Evolutionary conservation across 345 rosid species (phyloP).

Genomic region (Noccaea caerulescens): DNA sequence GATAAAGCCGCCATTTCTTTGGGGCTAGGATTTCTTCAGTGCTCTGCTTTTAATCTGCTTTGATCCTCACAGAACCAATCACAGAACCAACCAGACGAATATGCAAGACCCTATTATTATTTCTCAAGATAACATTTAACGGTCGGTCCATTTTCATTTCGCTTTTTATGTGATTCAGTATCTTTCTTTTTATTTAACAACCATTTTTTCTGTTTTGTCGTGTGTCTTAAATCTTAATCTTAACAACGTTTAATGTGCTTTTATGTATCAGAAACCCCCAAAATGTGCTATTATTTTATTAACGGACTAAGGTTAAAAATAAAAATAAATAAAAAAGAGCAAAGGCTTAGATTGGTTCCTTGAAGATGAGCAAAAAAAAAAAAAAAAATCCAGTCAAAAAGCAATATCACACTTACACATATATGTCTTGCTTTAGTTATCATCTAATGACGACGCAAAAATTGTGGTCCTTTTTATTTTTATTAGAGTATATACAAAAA

Average conservation of each 20-base stretch:
- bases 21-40: background rate
- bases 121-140: conserved; percentile 33
- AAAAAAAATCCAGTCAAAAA: too few species aligned
- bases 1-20: conserved; percentile 40
- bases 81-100: conserved; percentile 20
- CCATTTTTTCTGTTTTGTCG: too few species aligned
- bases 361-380: too few species aligned
- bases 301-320: too few species aligned
- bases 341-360: too few species aligned
- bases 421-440: too few species aligned
- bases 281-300: too few species aligned
- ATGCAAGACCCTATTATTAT: conserved; percentile 22
- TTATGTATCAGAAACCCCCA: too few species aligned
- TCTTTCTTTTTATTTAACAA: background rate
- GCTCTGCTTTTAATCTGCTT: background rate
- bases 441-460: background rate
- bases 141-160: conserved; percentile 32
- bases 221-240: too few species aligned
- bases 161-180: background rate
- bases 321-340: too few species aligned
- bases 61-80: conserved; percentile 24
- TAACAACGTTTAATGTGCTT: too few species aligned
- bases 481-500: conserved; percentile 1
- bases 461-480: background rate
- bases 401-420: too few species aligned